A percentile compares a stretch with the other conserved stretches of the same genome.
Evolutionary conservation across 1,284 basidiomycete genomes (phyloP).

Genomic region (Heliocybe sulcata): DNA sequence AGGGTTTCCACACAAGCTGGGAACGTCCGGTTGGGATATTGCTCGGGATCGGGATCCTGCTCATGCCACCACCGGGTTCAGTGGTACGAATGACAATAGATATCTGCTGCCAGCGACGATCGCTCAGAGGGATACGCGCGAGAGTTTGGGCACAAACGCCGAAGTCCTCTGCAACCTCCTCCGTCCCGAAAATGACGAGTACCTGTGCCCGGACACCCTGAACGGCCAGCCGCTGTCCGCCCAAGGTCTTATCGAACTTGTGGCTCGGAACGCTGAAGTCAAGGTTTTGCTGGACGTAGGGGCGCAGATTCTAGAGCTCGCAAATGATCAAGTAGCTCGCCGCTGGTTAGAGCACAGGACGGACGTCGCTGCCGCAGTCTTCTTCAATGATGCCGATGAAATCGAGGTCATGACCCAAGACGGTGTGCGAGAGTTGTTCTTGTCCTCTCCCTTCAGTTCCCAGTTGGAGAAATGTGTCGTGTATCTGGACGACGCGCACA

Average conservation of each 20-base stretch:
- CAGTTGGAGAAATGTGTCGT: conserved; percentile 37
- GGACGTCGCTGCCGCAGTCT: conserved; percentile 33
- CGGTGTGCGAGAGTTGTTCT: conserved; percentile 28
- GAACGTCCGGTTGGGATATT: conserved; percentile 47
- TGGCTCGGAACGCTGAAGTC: conserved; percentile 28
- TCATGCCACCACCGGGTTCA: conserved; percentile 43
- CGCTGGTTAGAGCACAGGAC: conserved; percentile 30
- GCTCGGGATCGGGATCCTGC: conserved; percentile 23
- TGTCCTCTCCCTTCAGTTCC: conserved; percentile 33
- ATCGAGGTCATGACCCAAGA: conserved; percentile 34
- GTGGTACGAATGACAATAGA: conserved; percentile 47
- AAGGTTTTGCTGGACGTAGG: conserved; percentile 48
- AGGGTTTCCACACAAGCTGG: conserved; percentile 38
- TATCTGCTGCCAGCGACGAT: conserved; percentile 42
- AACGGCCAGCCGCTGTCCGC: conserved; percentile 20
- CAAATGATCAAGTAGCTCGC: conserved; percentile 31
- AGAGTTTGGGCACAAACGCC: conserved; percentile 42
- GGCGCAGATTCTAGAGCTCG: conserved; percentile 47
- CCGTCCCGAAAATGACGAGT: conserved; percentile 34
- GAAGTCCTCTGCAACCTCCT: conserved; percentile 37
- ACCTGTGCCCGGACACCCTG: conserved; percentile 19
- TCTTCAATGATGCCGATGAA: conserved; percentile 37
- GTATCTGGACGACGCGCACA: conserved; percentile 54
- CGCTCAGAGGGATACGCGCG: conserved; percentile 30
- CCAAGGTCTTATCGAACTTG: conserved; percentile 23